Base-by-base conservation (phyloP, 2,329 filamentous ascomycete species). In the Canariomyces notabilis region DNA sequence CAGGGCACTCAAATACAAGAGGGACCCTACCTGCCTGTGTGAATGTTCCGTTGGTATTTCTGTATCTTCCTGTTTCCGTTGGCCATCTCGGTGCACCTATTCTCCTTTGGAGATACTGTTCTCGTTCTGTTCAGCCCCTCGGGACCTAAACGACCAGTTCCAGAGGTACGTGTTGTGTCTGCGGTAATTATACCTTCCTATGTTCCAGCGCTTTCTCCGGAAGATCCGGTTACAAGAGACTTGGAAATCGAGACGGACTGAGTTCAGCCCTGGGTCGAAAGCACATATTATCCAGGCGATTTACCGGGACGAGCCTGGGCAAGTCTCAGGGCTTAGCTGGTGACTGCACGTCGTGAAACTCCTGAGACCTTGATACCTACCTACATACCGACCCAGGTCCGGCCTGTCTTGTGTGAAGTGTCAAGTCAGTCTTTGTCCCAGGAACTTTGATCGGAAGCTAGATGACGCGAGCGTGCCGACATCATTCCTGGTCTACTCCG, bases 1-100 rank as follows among this genome's bases (percentile, higher is more conserved):
- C 36, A 35, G 33, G n/a, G 40, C 14, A 46, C 15, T 47, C 46
- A 54, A 54, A 54, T 54, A 54, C 46, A 49, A 45, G 49, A 49
- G 40, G 21, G n/a, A 32, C 26, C 41, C 44, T 35, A 16, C 29
- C 26, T 29, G 8, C 26, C 8, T 5, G 26, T 29, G 42, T 16
- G 19, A 18, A 18, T 16, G 15, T 36, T 35, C 33, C 29, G 26
- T 29, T 12, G 26, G 26, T 11, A 8, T 29, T 29, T 5, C 26
- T 29, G 14, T 8, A 29, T 12, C 26, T 29, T 12, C 22, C 7
- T 29, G 26, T 29, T 29, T 29, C 26, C 9, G 9, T 29, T 8
- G 9, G 26, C 26, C 8, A 8, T 29, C 14, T 29, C n/a, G n/a
- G n/a, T n/a, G n/a, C n/a, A n/a, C n/a, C n/a, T n/a, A n/a, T n/a